Base-by-base conservation (phyloP, 2,329 filamentous ascomycete species). In the Pseudogymnoascus pannorum region DNA sequence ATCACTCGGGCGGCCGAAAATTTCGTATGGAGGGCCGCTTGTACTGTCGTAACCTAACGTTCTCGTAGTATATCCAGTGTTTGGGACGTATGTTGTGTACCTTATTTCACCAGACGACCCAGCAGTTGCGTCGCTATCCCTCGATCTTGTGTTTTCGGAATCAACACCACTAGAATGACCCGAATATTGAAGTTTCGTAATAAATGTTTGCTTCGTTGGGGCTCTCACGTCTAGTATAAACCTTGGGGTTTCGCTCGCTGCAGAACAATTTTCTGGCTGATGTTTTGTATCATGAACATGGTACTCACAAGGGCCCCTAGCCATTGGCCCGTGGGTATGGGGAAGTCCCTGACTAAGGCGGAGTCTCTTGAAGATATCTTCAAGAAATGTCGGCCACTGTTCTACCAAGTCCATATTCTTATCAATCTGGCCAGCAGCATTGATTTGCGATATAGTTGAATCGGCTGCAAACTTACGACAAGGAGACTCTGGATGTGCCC, bases 401-500 rank as follows among this genome's bases (percentile, higher is more conserved):
- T 48, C 36, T 22, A 42, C 42, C 12, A 60, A 20, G 35, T 60
- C 58, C 33, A 60, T 31, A 31, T 60, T 54, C 26, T 16, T 54
- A 31, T 54, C 48, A 60, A 40, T 60, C 35, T 48, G 38, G 9
- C 26, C 42, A 48, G 38, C 35, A 60, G 36, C 18, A 24, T 24
- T 33, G 22, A 42, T 40, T 42, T 48, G 26, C 5, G 58, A 60
- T 31, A 48, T 33, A 42, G 48, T 54, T 11, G 38, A 20, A 57
- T 64, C 62, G n/a, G 63, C 42, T n/a, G 59, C 63, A 9, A 60
- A 63, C 5, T 60, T 48, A 11, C 63, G 63, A 31, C 63, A 60
- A 2, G 59, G 36, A 5, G 61, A 63, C 2, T 62, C 58, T 5
- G 57, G 16, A 22, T 63, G 60, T 1, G 63, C 63, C 6, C 63